Evolutionary conservation across 2,329 filamentous ascomycete species (phyloP).

Genomic region (Cytospora chrysosperma): DNA sequence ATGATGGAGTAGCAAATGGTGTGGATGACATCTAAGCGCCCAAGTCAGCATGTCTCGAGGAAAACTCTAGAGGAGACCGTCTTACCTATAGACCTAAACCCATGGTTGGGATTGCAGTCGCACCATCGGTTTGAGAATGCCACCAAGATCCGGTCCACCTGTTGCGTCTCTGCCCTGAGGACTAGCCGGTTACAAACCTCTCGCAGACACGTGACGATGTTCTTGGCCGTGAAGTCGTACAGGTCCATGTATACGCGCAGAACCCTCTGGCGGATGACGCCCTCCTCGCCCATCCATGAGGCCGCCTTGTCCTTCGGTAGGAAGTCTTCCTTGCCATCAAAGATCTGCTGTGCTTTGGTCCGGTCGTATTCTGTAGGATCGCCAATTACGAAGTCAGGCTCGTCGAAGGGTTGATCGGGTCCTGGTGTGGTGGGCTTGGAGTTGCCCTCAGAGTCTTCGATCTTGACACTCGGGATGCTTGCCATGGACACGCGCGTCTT

Average conservation of each 20-base stretch:
- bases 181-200: conserved; percentile 78
- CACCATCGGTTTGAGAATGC: conserved; percentile 90
- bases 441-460: conserved; percentile 40
- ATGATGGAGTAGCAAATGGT: conserved; percentile 97
- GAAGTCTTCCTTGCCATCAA: conserved; percentile 78
- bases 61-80: conserved; percentile 10
- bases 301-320: conserved; percentile 78
- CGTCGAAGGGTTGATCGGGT: conserved; percentile 48
- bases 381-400: conserved; percentile 57
- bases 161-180: conserved; percentile 89
- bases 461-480: conserved; percentile 42
- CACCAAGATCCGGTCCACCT: conserved; percentile 91
- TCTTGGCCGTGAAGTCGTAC: conserved; percentile 81
- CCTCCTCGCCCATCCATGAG: conserved; percentile 82
- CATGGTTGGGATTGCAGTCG: conserved; percentile 86
- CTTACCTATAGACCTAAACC: conserved; percentile 84
- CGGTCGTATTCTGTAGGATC: conserved; percentile 67
- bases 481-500: conserved; percentile 33
- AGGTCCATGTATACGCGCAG: conserved; percentile 84
- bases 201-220: conserved; percentile 75
- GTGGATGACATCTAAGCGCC: conserved; percentile 78
- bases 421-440: conserved; percentile 31
- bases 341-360: conserved; percentile 79
- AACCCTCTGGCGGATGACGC: conserved; percentile 56
- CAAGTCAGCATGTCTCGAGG: conserved; percentile 27